These are phyloP conservation scores for Curvularia spicifera DNA, from an alignment of 2,329 filamentous ascomycete genomes.

Conservation along the genomic window DNA sequence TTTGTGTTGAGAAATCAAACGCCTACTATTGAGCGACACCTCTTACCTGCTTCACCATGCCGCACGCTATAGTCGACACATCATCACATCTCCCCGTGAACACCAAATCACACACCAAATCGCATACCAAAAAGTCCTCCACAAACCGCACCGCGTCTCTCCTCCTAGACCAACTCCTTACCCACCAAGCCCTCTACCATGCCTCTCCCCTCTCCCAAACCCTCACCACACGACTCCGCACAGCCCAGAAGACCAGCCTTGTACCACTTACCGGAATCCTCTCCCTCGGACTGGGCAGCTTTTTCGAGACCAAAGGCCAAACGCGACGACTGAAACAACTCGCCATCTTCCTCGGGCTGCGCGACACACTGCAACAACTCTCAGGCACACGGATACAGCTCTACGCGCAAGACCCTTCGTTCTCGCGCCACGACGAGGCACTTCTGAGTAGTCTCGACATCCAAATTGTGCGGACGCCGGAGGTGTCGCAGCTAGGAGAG, in stretches of 20 bases:
- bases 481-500: neutral
- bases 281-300: conserved; percentile 31
- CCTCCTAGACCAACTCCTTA: neutral
- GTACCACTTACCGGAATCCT: conserved; percentile 24
- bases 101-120: neutral
- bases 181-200: neutral
- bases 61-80: neutral
- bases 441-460: neutral
- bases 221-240: neutral
- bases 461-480: neutral
- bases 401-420: neutral
- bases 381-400: neutral
- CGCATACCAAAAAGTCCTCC: neutral
- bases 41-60: neutral
- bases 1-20: neutral
- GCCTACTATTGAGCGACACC: neutral
- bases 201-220: neutral
- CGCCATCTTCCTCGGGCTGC: conserved; percentile 15
- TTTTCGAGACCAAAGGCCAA: conserved; percentile 27
- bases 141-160: neutral
- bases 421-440: neutral
- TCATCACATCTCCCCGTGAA: neutral
- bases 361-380: neutral
- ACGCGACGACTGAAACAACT: conserved; percentile 39
- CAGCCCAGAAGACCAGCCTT: neutral